phyloP scores from a whole-genome alignment of 306 rosid species.

The Leucaena leucocephala region DNA sequence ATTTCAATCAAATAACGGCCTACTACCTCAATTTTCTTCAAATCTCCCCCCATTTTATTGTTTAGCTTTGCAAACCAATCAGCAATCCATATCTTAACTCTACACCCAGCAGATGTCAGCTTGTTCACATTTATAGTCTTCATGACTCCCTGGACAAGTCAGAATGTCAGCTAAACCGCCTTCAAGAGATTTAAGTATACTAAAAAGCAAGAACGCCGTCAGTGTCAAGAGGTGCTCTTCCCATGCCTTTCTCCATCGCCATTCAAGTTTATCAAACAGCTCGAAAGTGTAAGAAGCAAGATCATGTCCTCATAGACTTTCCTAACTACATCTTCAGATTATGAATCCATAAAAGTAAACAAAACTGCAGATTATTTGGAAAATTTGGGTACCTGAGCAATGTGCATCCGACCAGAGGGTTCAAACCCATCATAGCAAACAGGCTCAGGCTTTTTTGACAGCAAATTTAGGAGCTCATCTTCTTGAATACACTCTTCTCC shows the following conservation, averaged over 20 bases:
- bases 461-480: slow-evolving; percentile 72
- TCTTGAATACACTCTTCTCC: slow-evolving; percentile 93
- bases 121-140: neutral
- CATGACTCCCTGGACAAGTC: neutral
- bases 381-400: slow-evolving; percentile 68
- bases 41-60: slow-evolving; percentile 40
- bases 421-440: slow-evolving; percentile 90
- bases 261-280: slow-evolving; percentile 3
- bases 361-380: neutral
- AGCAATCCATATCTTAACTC: slow-evolving; percentile 3
- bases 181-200: neutral
- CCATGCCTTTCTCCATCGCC: neutral
- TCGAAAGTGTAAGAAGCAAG: neutral
- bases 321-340: neutral
- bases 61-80: neutral
- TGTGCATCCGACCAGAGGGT: slow-evolving; percentile 95
- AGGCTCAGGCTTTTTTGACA: slow-evolving; percentile 69
- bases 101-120: slow-evolving; percentile 1
- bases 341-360: neutral
- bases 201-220: neutral
- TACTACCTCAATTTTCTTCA: slow-evolving; percentile 77
- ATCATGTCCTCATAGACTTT: neutral
- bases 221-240: neutral
- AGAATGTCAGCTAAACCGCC: neutral
- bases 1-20: slow-evolving; percentile 84